Evolutionary conservation across 176 grass and related monocot species (phyloP), one percentile per base, ranked within the genome.

Genomic region (Paspalum vaginatum): DNA sequence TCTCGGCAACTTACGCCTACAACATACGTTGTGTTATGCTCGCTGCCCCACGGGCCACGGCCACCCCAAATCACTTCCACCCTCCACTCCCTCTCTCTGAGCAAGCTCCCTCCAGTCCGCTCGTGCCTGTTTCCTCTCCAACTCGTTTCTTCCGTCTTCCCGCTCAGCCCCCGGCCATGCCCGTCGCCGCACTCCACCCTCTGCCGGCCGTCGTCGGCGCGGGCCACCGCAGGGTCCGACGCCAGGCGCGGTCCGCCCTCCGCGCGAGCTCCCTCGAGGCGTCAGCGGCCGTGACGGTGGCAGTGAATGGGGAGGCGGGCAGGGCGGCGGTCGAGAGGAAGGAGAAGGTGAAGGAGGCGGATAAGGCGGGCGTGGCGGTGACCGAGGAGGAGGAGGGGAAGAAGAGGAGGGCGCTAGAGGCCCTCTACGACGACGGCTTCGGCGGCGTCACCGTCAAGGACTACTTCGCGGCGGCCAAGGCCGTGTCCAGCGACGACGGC

Each of bases 401-500:
- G 52, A 65, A 26, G 72, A 21, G 44, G n/a, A 76, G 1, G 11
- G 75, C 74, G 20, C 51, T 97, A 16, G 68, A 82, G 45, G 81
- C 65, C 7, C 90, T 95, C 20, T 95, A 95, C 41, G 92, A 98
- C 42, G 96, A 99, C 37, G 96, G 90, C 40, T 99, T 93, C 69
- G 96, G 96, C 38, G 61, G 69, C 40, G 79, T 63, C 16, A 95
- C 75, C 43, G 88, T 99, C 8, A 95, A 88, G 75, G 92, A 95
- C 70, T 99, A 93, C 84, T 88, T 99, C 68, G 86, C 75, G n/a
- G 92, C 81, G 14, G 84, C 88, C 48, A 91, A 77, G 86, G 86
- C 79, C 38, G 20, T 95, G 51, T 61, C 78, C 52, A 66, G 41
- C 46, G 88, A 94, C 74, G 96, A 91, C 76, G 90, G 69, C 10